phyloP scores from a whole-genome alignment of 345 rosid species.

The Garcia nutans region DNA sequence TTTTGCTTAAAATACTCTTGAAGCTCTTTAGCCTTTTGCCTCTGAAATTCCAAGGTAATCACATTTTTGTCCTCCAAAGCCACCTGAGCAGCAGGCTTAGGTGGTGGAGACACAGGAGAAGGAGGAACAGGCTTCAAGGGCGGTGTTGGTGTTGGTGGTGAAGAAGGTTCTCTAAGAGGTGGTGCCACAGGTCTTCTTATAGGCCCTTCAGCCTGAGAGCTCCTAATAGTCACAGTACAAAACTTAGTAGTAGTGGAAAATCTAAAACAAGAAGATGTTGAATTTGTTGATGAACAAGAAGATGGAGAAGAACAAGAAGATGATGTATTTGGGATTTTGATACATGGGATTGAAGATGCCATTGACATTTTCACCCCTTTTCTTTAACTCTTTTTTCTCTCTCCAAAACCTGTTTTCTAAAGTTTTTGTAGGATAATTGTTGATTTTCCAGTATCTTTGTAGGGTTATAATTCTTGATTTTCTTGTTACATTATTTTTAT shows the following conservation, averaged over 20 bases:
- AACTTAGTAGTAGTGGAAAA: conserved; percentile 46
- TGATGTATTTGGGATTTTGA: conserved; percentile 56
- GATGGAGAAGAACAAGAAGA: conserved; percentile 37
- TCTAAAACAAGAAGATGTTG: conserved; percentile 42
- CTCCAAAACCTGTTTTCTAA: neutral
- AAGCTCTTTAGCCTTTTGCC: conserved; percentile 85
- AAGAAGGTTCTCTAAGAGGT: conserved; percentile 47
- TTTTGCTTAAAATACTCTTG: conserved; percentile 83
- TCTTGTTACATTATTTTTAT: too few relatives aligned
- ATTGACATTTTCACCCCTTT: conserved; percentile 46
- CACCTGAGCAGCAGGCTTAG: conserved; percentile 29
- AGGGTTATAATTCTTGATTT: too few relatives aligned
- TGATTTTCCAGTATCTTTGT: neutral
- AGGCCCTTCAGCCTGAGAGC: conserved; percentile 85
- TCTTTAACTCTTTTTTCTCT: neutral
- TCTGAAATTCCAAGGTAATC: conserved; percentile 79
- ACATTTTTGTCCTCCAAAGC: conserved; percentile 37
- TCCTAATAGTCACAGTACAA: conserved; percentile 45
- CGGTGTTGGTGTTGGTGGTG: conserved; percentile 24
- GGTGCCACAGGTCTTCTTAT: conserved; percentile 85
- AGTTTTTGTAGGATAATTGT: neutral
- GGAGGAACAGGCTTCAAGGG: conserved; percentile 45
- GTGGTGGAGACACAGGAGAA: conserved; percentile 26
- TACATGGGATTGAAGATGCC: conserved; percentile 59
- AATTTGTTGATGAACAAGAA: conserved; percentile 29